Base-by-base conservation (phyloP, 2,329 filamentous ascomycete species). In the Paecilomyces sp. region DNA sequence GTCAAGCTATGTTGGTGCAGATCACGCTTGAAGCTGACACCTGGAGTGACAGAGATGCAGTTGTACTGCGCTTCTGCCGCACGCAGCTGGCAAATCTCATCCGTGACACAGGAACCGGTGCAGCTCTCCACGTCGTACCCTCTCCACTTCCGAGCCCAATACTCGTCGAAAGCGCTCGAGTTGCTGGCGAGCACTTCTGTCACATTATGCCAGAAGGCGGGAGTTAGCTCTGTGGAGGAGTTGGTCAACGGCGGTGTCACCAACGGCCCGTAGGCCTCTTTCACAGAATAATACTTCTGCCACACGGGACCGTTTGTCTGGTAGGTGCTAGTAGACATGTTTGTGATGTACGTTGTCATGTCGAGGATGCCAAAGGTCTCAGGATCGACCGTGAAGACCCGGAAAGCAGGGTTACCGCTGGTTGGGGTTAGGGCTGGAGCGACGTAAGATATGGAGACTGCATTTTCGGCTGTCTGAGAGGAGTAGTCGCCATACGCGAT, bases 151-250 rank as follows among this genome's bases (percentile, higher is more conserved):
- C 80, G 75, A 0, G 71, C 65, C n/a, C 77, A 72, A 66, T 79
- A 85, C 3, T 68, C 71, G 18, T 77, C 69, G 62, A 84, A 83
- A 2, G 72, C 69, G 0, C 66, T 63, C 13, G 75, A 66, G 58
- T 81, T 68, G 9, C 60, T 64, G 60, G 79, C 77, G n/a, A 84
- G 76, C 3, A 72, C 68, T 1, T 70, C 70, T 3, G 82, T 84
- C n/a, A 84, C 72, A 62, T 80, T 78, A 67, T 84, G 82, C 82
- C 82, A 85, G 67, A 84, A 84, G 1, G 78, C 78, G 0, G 82
- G 78, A 2, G 79, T 82, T 31, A 86, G 76, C 61, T 85, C 75
- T 13, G 69, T 67, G 2, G 63, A 59, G 3, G 66, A 71, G 4
- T 73, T 72, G 33, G 67, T 67, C 25, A 79, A 62, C 2, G 79